Evolutionary conservation across 495 filamentous ascomycete species (phyloP).

Genomic region (Aspergillus haitiensis): DNA sequence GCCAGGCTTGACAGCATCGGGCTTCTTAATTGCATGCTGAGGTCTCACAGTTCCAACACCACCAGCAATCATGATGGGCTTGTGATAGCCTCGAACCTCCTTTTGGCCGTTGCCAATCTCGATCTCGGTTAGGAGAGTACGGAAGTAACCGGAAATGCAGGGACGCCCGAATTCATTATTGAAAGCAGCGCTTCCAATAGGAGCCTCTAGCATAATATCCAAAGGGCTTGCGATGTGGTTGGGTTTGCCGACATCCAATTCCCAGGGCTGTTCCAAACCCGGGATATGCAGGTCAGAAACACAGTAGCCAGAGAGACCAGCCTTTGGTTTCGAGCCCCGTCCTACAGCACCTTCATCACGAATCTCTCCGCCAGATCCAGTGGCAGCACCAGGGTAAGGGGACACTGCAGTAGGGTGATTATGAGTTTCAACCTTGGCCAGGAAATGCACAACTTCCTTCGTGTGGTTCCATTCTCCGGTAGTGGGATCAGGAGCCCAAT

Average conservation of each 20-base stretch:
- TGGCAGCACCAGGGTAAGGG: conserved; percentile 79
- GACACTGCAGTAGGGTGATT: conserved; percentile 97
- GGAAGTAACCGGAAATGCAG: conserved; percentile 83
- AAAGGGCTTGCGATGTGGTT: conserved; percentile 87
- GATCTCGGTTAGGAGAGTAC: conserved; percentile 74
- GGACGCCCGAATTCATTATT: conserved; percentile 99
- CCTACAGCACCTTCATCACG: conserved; percentile 94
- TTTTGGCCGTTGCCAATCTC: conserved; percentile 57
- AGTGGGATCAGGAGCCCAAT: conserved; percentile 82
- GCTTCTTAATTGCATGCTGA: conserved; percentile 82
- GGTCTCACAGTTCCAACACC: conserved; percentile 96
- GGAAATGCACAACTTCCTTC: conserved; percentile 83
- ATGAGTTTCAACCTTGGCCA: conserved; percentile 97
- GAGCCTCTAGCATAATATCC: conserved; percentile 96
- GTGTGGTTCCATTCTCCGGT: conserved; percentile 84
- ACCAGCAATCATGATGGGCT: conserved; percentile 98
- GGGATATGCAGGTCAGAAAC: conserved; percentile 93
- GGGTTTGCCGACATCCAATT: conserved; percentile 84
- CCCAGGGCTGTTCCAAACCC: conserved; percentile 78
- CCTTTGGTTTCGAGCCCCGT: conserved; percentile 87
- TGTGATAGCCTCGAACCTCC: conserved; percentile 90
- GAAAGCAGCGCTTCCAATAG: conserved; percentile 89
- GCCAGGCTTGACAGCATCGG: conserved; percentile 72
- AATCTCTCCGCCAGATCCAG: conserved; percentile 93
- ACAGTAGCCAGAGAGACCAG: conserved; percentile 88